phyloP scores from a whole-genome alignment of 2,329 filamentous ascomycete species.

The Colletotrichum viniferum region DNA sequence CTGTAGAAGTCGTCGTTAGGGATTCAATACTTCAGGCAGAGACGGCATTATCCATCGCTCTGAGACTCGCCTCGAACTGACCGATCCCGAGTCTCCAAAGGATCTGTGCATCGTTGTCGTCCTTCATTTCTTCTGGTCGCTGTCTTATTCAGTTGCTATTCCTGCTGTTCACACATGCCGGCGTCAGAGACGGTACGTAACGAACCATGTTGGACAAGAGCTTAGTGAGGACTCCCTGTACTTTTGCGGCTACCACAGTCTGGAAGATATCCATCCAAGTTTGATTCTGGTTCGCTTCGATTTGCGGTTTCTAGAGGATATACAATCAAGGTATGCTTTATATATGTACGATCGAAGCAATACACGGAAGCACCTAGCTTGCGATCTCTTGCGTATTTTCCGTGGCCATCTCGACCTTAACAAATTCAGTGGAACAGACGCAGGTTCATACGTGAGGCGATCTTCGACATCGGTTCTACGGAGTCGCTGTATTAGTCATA shows the following conservation, averaged over 20 bases:
- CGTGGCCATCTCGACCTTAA: background rate
- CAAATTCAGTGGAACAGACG: too few relatives aligned
- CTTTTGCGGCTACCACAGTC: background rate
- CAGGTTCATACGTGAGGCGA: too few relatives aligned
- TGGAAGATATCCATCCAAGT: too few relatives aligned
- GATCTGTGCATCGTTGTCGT: accelerated
- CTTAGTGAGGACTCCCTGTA: background rate
- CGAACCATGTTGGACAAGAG: background rate
- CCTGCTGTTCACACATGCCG: too few relatives aligned
- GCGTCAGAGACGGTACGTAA: background rate
- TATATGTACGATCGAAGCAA: background rate
- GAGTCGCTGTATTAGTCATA: too few relatives aligned
- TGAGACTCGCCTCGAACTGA: background rate
- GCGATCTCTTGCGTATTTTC: background rate
- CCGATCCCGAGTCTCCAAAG: background rate
- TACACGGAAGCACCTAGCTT: background rate
- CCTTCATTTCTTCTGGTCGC: background rate
- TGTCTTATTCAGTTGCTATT: background rate
- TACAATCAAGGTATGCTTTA: background rate
- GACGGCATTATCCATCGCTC: background rate
- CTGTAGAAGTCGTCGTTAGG: background rate
- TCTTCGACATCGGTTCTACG: too few relatives aligned
- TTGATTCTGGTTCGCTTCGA: too few relatives aligned
- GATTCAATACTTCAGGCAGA: accelerated
- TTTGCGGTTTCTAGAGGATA: background rate